phyloP scores from a whole-genome alignment of 176 grass and related monocot species.

The Paspalum vaginatum region DNA sequence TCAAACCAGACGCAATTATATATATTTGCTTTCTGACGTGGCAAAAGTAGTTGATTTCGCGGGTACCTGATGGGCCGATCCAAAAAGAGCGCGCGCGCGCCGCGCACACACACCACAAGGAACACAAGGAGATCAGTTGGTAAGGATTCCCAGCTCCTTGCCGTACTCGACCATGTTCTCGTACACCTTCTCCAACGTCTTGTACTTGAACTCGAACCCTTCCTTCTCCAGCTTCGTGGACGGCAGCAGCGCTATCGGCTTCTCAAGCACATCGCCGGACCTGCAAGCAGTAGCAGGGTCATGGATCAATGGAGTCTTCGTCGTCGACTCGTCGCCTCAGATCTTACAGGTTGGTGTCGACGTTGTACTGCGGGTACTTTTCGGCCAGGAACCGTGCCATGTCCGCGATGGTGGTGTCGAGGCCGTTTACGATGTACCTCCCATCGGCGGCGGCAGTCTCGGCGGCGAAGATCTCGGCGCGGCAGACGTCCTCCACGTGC shows the following conservation, averaged over 20 bases:
- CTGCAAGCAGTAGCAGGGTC: slow-evolving; percentile 18
- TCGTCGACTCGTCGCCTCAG: no score
- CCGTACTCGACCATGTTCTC: slow-evolving; percentile 51
- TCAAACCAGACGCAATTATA: no score
- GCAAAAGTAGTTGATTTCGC: background rate
- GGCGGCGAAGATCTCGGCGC: slow-evolving; percentile 42
- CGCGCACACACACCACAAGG: no score
- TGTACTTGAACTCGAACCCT: slow-evolving; percentile 56
- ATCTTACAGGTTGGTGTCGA: background rate
- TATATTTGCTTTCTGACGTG: no score
- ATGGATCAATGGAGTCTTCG: no score
- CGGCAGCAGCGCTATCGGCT: background rate
- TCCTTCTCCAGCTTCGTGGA: slow-evolving; percentile 41
- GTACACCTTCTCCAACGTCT: slow-evolving; percentile 42
- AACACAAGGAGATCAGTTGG: background rate
- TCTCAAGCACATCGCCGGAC: background rate
- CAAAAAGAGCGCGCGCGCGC: no score
- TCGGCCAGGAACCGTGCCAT: slow-evolving; percentile 25
- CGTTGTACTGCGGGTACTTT: slow-evolving; percentile 45
- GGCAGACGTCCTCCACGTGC: slow-evolving; percentile 52
- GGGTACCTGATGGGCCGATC: background rate
- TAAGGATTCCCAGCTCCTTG: slow-evolving; percentile 50
- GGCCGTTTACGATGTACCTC: slow-evolving; percentile 51
- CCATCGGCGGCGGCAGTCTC: slow-evolving; percentile 14
- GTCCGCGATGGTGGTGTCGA: slow-evolving; percentile 24